Conservation (phyloP, 78 protist genomes). For the Thecamonas trahens region DNA sequence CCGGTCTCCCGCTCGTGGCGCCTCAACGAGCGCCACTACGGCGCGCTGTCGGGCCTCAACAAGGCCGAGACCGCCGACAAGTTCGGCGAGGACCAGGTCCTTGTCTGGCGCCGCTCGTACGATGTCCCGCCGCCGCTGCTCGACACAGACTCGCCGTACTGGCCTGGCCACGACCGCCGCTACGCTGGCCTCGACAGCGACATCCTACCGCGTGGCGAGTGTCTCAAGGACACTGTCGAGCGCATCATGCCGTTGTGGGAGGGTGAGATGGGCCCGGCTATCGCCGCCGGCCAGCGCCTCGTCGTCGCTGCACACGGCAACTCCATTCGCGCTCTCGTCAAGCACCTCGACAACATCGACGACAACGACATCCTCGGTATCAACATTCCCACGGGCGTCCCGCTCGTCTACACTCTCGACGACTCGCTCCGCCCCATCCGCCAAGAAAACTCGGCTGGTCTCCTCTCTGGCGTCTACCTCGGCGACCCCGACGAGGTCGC, state of each 20-base stretch:
- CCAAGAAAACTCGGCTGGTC: not conserved
- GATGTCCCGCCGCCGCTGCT: slow-evolving; percentile 73
- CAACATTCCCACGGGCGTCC: slow-evolving; percentile 79
- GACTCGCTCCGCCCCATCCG: slow-evolving; percentile 52
- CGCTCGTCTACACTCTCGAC: slow-evolving; percentile 71
- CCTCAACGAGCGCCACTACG: slow-evolving; percentile 82
- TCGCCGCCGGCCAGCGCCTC: slow-evolving; percentile 51
- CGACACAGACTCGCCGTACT: slow-evolving; percentile 31
- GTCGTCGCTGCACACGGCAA: slow-evolving; percentile 82
- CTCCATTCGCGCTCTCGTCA: slow-evolving; percentile 75
- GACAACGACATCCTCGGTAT: slow-evolving; percentile 60
- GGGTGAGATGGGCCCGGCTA: slow-evolving; percentile 46
- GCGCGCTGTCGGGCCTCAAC: slow-evolving; percentile 72
- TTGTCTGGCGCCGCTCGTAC: slow-evolving; percentile 70
- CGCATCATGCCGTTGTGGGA: slow-evolving; percentile 69
- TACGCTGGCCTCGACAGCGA: slow-evolving; percentile 28
- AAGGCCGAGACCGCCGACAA: slow-evolving; percentile 70
- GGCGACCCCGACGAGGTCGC: slow-evolving; percentile 40
- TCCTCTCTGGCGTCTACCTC: slow-evolving; percentile 29
- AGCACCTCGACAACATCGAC: slow-evolving; percentile 65
- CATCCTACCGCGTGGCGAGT: slow-evolving; percentile 62
- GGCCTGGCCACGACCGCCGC: slow-evolving; percentile 54
- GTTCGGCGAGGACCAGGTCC: slow-evolving; percentile 71
- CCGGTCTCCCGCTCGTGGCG: slow-evolving; percentile 63
- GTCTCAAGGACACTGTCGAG: slow-evolving; percentile 70